phyloP scores from a whole-genome alignment of 176 grass and related monocot species.

The Carex pumila region DNA sequence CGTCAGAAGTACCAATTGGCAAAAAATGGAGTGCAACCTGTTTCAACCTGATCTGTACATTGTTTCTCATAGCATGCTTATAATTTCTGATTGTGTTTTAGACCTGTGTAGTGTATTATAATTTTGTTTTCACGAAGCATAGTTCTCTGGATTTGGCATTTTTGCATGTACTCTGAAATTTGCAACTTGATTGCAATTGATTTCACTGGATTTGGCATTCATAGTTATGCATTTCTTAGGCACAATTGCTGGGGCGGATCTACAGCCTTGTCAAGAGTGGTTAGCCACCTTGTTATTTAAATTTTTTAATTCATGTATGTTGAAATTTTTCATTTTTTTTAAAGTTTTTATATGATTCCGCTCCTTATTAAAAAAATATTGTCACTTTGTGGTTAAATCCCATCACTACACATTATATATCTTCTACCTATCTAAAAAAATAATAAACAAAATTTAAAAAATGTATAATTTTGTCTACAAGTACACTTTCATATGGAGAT shows the following conservation, averaged over 20 bases:
- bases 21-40: not conserved
- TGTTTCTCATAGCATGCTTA: not conserved
- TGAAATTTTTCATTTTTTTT: no score
- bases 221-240: not conserved
- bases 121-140: not conserved
- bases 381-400: no score
- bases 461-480: no score
- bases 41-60: not conserved
- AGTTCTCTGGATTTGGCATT: not conserved
- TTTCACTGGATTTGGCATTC: not conserved
- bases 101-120: not conserved
- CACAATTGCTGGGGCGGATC: not conserved
- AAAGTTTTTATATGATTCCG: no score
- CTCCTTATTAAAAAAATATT: no score
- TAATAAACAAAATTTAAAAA: no score
- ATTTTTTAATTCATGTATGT: no score
- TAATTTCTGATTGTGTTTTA: not conserved
- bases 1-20: not conserved
- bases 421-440: no score
- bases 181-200: not conserved
- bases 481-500: no score
- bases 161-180: not conserved
- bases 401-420: no score
- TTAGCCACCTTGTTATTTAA: no score
- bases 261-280: no score